Evolutionary conservation across 2,329 filamentous ascomycete genomes (phyloP).

Genomic region (Zymoseptoria ardabiliae): DNA sequence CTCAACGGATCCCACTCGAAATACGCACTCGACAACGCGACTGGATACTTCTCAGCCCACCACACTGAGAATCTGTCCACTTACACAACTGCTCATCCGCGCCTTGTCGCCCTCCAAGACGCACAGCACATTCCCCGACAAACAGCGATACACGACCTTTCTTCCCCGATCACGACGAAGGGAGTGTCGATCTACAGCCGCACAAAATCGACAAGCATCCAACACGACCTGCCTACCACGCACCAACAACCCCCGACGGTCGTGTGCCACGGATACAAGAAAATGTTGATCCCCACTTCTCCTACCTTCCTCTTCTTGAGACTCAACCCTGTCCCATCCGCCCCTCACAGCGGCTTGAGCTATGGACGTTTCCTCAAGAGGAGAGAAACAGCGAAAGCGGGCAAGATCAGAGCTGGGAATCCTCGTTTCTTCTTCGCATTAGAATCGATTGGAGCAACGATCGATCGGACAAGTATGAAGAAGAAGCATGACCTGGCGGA

Average conservation of each 20-base stretch:
- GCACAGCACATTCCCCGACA: slow-evolving; percentile 4
- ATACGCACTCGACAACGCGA: background rate
- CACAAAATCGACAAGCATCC: background rate
- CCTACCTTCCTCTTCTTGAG: background rate
- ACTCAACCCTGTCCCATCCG: background rate
- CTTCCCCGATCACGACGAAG: background rate
- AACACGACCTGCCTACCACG: background rate
- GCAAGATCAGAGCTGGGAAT: background rate
- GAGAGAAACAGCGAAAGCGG: background rate
- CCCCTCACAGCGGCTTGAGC: background rate
- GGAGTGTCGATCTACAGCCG: background rate
- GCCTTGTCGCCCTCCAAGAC: slow-evolving; percentile 19
- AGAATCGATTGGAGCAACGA: background rate
- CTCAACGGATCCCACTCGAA: background rate
- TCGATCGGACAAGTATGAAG: background rate
- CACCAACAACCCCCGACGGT: background rate
- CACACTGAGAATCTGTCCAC: background rate
- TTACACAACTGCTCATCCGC: background rate
- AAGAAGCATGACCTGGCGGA: slow-evolving; percentile 13
- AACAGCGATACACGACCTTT: slow-evolving; percentile 1
- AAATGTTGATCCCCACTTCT: background rate
- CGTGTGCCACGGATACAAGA: background rate
- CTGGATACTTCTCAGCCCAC: background rate
- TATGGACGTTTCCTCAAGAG: background rate
- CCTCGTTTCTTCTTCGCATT: background rate